A percentile compares a stretch with the other conserved stretches of the same genome.
Conservation (phyloP, 148 eudicot species). For the Salicornia ramosissima region DNA sequence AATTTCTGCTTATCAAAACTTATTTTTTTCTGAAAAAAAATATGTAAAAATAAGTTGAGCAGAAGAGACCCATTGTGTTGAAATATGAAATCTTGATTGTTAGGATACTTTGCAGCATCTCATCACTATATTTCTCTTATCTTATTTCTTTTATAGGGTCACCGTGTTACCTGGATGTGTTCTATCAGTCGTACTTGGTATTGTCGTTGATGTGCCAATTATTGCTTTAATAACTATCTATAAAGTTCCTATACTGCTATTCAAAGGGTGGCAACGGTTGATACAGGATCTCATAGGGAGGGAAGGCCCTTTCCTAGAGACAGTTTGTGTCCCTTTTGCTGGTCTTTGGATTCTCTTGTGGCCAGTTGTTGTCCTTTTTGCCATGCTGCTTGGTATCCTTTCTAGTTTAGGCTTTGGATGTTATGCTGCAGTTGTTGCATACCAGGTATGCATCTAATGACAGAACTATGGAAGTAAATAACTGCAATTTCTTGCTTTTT, state of each 20-base stretch:
- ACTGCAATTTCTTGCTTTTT: neutral
- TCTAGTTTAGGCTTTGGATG: slow-evolving; percentile 27
- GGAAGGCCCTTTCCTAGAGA: slow-evolving; percentile 32
- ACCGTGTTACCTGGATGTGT: slow-evolving; percentile 23
- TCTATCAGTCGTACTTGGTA: slow-evolving; percentile 23
- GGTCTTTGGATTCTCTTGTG: slow-evolving; percentile 26
- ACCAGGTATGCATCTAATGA: slow-evolving; percentile 16
- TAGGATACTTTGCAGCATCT: neutral
- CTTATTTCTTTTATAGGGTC: slow-evolving; percentile 13
- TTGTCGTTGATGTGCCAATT: slow-evolving; percentile 20
- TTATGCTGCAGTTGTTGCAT: slow-evolving; percentile 27
- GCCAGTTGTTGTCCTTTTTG: slow-evolving; percentile 17
- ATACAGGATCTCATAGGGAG: slow-evolving; percentile 31
- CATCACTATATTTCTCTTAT: neutral
- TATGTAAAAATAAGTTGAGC: no score
- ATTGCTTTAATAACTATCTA: slow-evolving; percentile 19
- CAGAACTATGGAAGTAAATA: no score
- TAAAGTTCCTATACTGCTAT: slow-evolving; percentile 24
- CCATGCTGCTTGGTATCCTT: slow-evolving; percentile 22
- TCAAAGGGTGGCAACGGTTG: slow-evolving; percentile 30
- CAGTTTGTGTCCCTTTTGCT: slow-evolving; percentile 28
- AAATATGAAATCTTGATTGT: neutral
- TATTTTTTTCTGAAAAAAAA: no score
- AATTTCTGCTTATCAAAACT: no score
- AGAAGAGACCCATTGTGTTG: no score